Percentiles rank a stretch among this genome's conserved stretches.
phyloP scores from a whole-genome alignment of 2,329 filamentous ascomycete species.

The Biscogniauxia marginata region DNA sequence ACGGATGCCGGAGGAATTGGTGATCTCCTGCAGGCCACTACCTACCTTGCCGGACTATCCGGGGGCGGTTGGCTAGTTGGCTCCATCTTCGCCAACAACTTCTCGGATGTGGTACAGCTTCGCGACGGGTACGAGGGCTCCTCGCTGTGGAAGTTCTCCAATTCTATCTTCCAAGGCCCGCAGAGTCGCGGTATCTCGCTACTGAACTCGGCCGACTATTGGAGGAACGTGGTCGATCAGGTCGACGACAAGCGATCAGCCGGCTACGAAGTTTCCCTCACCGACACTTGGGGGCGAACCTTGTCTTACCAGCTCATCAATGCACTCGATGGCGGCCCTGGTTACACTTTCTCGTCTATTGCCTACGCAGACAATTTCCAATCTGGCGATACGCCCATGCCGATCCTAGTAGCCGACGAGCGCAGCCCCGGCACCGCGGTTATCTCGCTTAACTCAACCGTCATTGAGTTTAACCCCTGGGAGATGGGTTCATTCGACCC shows the following conservation, averaged over 20 bases:
- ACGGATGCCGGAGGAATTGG: conserved; percentile 62
- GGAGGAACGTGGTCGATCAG: conserved; percentile 53
- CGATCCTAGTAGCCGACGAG: conserved; percentile 69
- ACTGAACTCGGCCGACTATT: conserved; percentile 51
- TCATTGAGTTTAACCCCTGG: conserved; percentile 77
- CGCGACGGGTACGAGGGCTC: conserved; percentile 30
- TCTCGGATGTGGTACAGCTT: conserved; percentile 55
- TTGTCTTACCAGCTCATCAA: conserved; percentile 72
- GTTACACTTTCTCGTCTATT: conserved; percentile 74
- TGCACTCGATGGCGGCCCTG: conserved; percentile 62
- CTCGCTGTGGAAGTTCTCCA: conserved; percentile 36
- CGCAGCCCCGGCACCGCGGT: conserved; percentile 60
- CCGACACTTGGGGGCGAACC: conserved; percentile 72
- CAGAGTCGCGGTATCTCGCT: conserved; percentile 27
- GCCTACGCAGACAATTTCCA: conserved; percentile 61
- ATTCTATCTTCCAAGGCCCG: conserved; percentile 37
- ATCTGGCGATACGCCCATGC: conserved; percentile 65
- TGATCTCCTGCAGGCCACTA: conserved; percentile 66
- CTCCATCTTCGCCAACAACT: conserved; percentile 74
- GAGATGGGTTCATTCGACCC: conserved; percentile 79
- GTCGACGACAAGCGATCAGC: conserved; percentile 63
- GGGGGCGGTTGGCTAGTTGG: conserved; percentile 77
- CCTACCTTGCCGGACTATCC: conserved; percentile 71
- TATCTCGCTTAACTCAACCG: conserved; percentile 69
- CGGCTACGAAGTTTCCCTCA: conserved; percentile 64